Evolutionary conservation across 148 eudicot genomes (phyloP).

Genomic region (Gaultheria prostrata): DNA sequence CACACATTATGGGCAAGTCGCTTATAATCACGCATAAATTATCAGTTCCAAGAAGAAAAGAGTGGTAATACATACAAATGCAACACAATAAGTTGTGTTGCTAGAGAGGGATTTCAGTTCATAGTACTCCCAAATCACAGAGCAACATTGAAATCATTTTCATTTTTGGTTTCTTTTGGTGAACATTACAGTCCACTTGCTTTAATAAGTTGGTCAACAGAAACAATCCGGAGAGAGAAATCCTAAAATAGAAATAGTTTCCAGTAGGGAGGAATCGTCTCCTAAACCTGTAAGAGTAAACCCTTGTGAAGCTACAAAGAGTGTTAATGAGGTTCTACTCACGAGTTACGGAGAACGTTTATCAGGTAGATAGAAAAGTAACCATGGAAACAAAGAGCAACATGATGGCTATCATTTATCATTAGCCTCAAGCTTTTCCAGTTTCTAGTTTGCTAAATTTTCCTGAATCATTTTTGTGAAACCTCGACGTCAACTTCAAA

Average conservation of each 20-base stretch:
- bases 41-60: background rate
- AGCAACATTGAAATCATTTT: background rate
- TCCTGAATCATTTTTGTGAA: background rate
- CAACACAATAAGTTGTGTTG: background rate
- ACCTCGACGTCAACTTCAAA: background rate
- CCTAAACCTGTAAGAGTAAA: background rate
- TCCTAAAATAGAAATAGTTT: background rate
- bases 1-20: background rate
- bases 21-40: background rate
- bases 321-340: background rate
- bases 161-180: background rate
- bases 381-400: background rate
- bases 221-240: background rate
- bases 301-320: background rate
- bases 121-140: background rate
- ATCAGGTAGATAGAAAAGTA: background rate
- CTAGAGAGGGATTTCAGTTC: background rate
- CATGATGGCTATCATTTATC: background rate
- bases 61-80: background rate
- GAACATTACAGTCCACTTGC: background rate
- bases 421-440: background rate
- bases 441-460: background rate
- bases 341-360: background rate
- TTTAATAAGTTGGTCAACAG: background rate
- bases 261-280: background rate